Base-by-base conservation (phyloP, 768 basidiomycete species). In the Termitomyces bulborhizus region DNA sequence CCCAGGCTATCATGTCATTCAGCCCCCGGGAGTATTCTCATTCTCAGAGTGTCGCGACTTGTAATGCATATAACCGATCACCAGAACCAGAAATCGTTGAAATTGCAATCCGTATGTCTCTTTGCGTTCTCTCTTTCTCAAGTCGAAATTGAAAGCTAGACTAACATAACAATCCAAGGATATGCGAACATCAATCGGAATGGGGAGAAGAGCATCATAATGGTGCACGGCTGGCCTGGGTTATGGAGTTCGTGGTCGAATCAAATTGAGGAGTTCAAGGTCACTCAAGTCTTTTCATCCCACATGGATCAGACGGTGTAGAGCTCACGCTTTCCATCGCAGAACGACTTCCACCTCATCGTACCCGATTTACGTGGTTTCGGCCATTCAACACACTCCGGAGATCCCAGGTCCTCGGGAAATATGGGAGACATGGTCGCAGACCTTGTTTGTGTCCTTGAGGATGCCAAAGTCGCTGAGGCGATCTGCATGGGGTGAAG, bases 151-250 rank as follows among this genome's bases (percentile, higher is more conserved):
- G 3, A 43, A 1, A 21, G 21, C 21, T 21, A 21, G 21, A 21
- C 21, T 21, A 21, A 21, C 21, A 21, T 21, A 32, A 24, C 36
- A 16, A 27, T 13, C 7, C 27, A 57, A 86, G 86, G 77, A 57
- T 90, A 88, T 62, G 77, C 82, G 24, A 78, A 89, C 40, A 63
- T 88, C 56, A 87, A 88, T 57, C 75, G 82, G 9, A 58, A 55
- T 0, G 80, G 80, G 3, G 66, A 76, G 27, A 72, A 68, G 13
- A 79, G 83, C 0, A 68, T 90, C 3, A 46, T 90, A 31, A 76
- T 90, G 76, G 82, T 90, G 0, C 88, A 90, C 61, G 88, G 88
- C 3, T 90, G 88, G 88, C 88, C 88, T 0, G 77, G 83, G 59
- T 66, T 89, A 3, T 90, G 88, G 88, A 84, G 81, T 52, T 79